Base-by-base conservation (phyloP, 768 basidiomycete genomes). In the Rhizopogon rudus region DNA sequence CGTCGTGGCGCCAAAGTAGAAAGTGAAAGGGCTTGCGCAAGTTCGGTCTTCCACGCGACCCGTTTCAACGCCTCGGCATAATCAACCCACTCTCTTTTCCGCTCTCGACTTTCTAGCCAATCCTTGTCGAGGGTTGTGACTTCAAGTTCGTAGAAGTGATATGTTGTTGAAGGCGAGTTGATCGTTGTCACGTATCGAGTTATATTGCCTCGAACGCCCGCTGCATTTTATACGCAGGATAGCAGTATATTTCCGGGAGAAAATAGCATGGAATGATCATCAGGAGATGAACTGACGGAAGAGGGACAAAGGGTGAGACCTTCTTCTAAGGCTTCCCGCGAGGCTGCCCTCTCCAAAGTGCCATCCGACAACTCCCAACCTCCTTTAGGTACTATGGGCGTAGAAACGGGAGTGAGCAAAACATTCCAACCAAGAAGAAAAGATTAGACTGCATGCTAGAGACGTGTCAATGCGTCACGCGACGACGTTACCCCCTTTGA, bases 251-350 rank as follows among this genome's bases (percentile, higher is more conserved):
- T 53, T 61, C 65, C 59, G 62, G 64, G 61, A 67, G 67, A 45
- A 61, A 70, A 71, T 67, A 65, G 72, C 69, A 68, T 74, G 73
- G 71, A 75, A 74, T 66, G 74, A 65, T 73, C 73, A 82, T 87
- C 78, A 87, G 83, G 84, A 82, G 79, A 73, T 75, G 80, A 80
- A 77, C 78, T 77, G 81, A 86, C 81, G 79, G 76, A 80, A 84
- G 77, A 84, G 79, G 84, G 81, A 81, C 77, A 83, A 86, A 82
- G 77, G 83, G 83, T 84, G 84, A 84, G 88, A 93, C 91, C 91
- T 93, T 93, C 91, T 89, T 93, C 91, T 72, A 88, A 79, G 75
- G 91, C 91, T 84, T 93, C 91, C 72, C 91, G 82, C 66, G 83
- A 87, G 75, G 91, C 91, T 69, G 91, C 91, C 75, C 83, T 86